A percentile compares a stretch with the other conserved stretches of the same genome.
These are phyloP conservation scores for Corynascus novoguineensis DNA, from an alignment of 495 filamentous ascomycete species.

Conservation along the genomic window DNA sequence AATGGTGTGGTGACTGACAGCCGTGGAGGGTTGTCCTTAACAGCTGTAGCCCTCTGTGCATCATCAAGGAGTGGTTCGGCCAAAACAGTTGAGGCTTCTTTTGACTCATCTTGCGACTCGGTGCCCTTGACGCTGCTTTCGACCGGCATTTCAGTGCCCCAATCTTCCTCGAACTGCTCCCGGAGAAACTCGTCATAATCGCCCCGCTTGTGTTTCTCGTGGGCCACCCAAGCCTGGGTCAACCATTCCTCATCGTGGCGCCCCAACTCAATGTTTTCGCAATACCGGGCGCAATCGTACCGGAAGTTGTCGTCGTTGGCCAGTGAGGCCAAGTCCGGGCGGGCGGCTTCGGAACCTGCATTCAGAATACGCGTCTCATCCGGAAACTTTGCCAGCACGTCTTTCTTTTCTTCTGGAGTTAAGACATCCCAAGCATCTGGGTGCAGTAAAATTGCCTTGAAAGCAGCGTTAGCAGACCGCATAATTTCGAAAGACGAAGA, in stretches of 20 bases:
- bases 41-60: not conserved
- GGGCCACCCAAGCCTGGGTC: conserved; percentile 55
- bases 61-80: not conserved
- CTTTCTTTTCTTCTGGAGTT: conserved; percentile 48
- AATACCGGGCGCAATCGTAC: conserved; percentile 38
- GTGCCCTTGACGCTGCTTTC: not conserved
- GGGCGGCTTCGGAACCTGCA: conserved; percentile 27
- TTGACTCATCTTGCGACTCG: not conserved
- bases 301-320: conserved; percentile 43
- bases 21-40: no score
- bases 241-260: conserved; percentile 63
- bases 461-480: not conserved
- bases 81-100: not conserved
- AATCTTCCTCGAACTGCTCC: conserved; percentile 60
- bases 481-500: not conserved
- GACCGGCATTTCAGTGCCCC: conserved; percentile 55
- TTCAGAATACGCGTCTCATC: conserved; percentile 37
- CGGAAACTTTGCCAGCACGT: conserved; percentile 54
- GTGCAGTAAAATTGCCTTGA: conserved; percentile 51
- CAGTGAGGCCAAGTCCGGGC: conserved; percentile 34
- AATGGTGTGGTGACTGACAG: no score
- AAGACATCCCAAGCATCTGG: conserved; percentile 56
- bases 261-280: conserved; percentile 54
- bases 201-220: conserved; percentile 57
- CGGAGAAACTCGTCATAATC: conserved; percentile 65